These are phyloP conservation scores for Mycena floridula DNA, from an alignment of 768 basidiomycete genomes.

Conservation along the genomic window DNA sequence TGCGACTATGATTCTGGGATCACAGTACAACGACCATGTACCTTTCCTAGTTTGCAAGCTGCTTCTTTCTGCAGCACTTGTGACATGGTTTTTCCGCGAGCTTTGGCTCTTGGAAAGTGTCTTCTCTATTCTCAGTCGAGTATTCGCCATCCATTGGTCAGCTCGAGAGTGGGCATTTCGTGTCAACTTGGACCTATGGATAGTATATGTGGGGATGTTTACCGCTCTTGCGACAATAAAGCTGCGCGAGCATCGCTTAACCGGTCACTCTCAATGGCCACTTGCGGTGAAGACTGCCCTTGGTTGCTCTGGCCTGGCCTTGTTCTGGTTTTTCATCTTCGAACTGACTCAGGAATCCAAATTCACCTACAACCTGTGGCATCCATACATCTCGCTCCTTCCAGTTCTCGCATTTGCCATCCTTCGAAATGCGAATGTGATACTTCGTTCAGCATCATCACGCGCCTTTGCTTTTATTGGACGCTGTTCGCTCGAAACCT, in stretches of 20 bases:
- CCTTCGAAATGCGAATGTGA: constrained; percentile 69
- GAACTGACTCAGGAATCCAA: constrained; percentile 74
- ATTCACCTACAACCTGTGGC: constrained; percentile 82
- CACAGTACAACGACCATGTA: constrained; percentile 65
- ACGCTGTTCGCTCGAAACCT: constrained; percentile 84
- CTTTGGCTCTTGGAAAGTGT: constrained; percentile 55
- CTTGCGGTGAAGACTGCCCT: constrained; percentile 40
- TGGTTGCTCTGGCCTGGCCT: constrained; percentile 41
- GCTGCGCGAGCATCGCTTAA: constrained; percentile 63
- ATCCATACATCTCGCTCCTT: constrained; percentile 74
- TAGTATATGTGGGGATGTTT: constrained; percentile 85
- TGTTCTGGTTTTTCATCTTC: constrained; percentile 80
- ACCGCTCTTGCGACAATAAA: constrained; percentile 69
- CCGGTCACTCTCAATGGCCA: constrained; percentile 66
- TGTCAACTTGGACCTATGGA: constrained; percentile 82
- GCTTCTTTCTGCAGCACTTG: constrained; percentile 49
- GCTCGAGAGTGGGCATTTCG: constrained; percentile 87
- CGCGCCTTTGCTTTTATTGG: constrained; percentile 76
- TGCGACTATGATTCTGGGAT: constrained; percentile 65
- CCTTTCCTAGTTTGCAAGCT: constrained; percentile 70
- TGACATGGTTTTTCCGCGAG: constrained; percentile 63
- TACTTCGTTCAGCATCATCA: constrained; percentile 66
- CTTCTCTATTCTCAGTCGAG: constrained; percentile 56
- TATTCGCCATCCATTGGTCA: constrained; percentile 79
- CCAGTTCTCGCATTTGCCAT: constrained; percentile 73